A percentile compares a stretch with the other conserved stretches of the same genome.
These are phyloP conservation scores for Sordariomycetes sp. DNA, from an alignment of 2,329 filamentous ascomycete genomes.

Conservation along the genomic window DNA sequence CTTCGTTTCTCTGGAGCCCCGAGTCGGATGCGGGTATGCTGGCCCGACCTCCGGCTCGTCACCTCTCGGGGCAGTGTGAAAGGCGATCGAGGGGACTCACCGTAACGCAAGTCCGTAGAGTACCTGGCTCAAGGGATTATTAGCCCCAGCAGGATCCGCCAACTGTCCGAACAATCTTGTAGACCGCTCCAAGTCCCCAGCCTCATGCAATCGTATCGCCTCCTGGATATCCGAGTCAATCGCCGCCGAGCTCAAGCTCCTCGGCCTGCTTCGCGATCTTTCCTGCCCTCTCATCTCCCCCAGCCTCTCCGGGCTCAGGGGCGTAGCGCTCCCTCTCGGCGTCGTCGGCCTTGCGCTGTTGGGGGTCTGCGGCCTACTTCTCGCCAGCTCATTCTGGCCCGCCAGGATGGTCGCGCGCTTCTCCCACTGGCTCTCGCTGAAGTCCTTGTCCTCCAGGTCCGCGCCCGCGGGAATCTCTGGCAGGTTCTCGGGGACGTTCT, in stretches of 20 bases:
- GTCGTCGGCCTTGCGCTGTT: constrained; percentile 3
- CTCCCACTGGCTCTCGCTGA: constrained; percentile 74
- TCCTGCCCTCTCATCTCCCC: constrained; percentile 13
- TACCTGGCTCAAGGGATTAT: constrained; percentile 92
- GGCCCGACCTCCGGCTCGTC: no score
- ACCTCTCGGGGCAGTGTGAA: background rate
- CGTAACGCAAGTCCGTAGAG: constrained; percentile 86
- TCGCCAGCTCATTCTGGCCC: constrained; percentile 43
- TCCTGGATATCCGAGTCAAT: constrained; percentile 75
- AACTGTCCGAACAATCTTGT: constrained; percentile 79
- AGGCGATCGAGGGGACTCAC: constrained; percentile 35
- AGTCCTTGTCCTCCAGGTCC: constrained; percentile 32
- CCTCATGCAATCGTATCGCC: constrained; percentile 89
- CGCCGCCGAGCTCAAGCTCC: constrained; percentile 41
- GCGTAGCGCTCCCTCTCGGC: background rate
- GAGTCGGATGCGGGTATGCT: no score
- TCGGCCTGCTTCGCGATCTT: constrained; percentile 5
- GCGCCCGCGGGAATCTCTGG: constrained; percentile 53
- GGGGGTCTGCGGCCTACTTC: constrained; percentile 31
- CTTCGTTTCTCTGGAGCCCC: no score
- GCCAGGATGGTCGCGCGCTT: constrained; percentile 85
- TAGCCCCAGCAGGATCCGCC: constrained; percentile 74
- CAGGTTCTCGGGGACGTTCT: constrained; percentile 70
- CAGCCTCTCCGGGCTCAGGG: constrained; percentile 12
- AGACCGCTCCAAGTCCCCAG: constrained; percentile 66